Evolutionary conservation across 345 rosid species (phyloP), one percentile per base, ranked within the genome.

Genomic region (Arabidopsis arenosa): DNA sequence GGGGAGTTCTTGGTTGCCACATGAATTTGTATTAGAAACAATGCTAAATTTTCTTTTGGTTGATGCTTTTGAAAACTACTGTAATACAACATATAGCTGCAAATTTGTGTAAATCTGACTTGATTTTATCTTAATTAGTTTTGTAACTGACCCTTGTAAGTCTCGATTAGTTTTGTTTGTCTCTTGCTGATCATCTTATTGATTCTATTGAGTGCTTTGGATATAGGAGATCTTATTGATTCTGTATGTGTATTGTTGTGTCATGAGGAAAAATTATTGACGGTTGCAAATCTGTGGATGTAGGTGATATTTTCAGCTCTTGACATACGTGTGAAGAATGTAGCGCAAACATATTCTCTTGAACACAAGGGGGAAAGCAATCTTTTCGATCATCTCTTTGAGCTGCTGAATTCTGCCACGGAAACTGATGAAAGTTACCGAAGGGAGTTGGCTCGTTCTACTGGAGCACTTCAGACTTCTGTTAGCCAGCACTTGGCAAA

Each of bases 281-380:
- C 53, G 41, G 53, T 44, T 66, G 65, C 10, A 4, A 33, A 57
- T 67, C 60, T 78, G 78, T 73, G 78, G 78, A 67, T 73, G 60
- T 66, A 93, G 98, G 98, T 93, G 12, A 93, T 93, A 68, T 91
- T 93, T 83, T 96, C 98, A 33, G 98, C 98, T 39, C 93, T 93
- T 78, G 98, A 93, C 77, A 86, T 82, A 74, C 96, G 97, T 7
- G 98, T 93, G 82, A 93, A 93, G 92, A 93, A 93, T 74, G 94
- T 93, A 12, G 98, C 98, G 45, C 87, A 85, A 45, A 93, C 98
- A 14, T 93, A 93, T 83, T 91, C 90, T 66, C 97, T 93, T 39
- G 98, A 93, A 43, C 98, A 93, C 58, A 88, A 91, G 83, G 97
- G 98, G 40, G 98, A 91, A 75, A 83, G 92, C 81, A 79, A 83